Evolutionary conservation across 192 early-diverging fungal species (phyloP).

Genomic region (Radiomyces spectabilis): DNA sequence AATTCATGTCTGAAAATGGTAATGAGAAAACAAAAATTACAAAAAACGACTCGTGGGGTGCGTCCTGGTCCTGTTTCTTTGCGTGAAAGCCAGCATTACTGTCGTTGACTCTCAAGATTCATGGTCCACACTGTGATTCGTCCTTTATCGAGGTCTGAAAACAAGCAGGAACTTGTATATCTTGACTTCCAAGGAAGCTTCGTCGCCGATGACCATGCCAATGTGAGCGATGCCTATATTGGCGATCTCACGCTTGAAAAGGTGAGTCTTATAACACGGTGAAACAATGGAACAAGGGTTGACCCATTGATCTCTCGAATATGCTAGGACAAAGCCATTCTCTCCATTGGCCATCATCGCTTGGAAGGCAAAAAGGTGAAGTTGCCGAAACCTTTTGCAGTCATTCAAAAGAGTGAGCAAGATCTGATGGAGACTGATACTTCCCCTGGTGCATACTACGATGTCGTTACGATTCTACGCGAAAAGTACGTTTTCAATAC

Average conservation of each 20-base stretch:
- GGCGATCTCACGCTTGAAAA: conserved; percentile 16
- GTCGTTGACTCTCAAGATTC: no score
- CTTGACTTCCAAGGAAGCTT: conserved; percentile 28
- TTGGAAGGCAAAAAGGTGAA: conserved; percentile 21
- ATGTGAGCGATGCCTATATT: conserved; percentile 6
- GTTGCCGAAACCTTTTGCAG: conserved; percentile 24
- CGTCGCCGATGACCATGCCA: neutral
- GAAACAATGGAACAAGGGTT: neutral
- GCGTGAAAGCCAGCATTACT: no score
- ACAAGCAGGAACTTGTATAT: conserved; percentile 10
- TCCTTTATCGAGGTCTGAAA: neutral
- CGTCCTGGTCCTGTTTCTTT: no score
- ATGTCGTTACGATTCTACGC: conserved; percentile 16
- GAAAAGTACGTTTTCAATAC: conserved; percentile 28
- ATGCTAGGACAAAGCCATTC: conserved; percentile 14
- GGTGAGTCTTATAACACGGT: conserved; percentile 8
- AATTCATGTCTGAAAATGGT: no score
- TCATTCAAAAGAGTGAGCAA: conserved; percentile 9
- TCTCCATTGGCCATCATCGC: conserved; percentile 26
- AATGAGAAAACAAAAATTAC: no score
- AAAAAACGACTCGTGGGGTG: no score
- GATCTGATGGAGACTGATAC: conserved; percentile 4
- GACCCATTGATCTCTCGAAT: neutral
- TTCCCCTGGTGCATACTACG: conserved; percentile 4
- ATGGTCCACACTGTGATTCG: conserved; percentile 9